Evolutionary conservation across 2,329 filamentous ascomycete species (phyloP).

Genomic region (Lecanicillium sp.): DNA sequence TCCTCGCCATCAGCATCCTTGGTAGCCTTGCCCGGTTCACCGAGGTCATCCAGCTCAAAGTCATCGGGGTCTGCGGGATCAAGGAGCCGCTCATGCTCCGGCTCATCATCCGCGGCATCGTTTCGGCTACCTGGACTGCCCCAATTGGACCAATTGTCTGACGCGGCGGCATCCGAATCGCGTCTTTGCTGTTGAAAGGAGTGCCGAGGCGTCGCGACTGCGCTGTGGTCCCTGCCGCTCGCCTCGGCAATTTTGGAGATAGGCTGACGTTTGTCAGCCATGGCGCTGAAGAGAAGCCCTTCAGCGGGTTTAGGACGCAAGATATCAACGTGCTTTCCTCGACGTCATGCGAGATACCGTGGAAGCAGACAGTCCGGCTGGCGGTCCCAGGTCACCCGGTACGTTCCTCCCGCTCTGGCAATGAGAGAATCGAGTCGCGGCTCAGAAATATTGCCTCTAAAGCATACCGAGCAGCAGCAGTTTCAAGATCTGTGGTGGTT

Average conservation of each 20-base stretch:
- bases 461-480: no score
- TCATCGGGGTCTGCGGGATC: constrained; percentile 38
- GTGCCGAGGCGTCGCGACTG: constrained; percentile 5
- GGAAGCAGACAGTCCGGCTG: no score
- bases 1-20: constrained; percentile 42
- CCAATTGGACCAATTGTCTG: constrained; percentile 30
- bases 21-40: constrained; percentile 14
- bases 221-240: constrained; percentile 2
- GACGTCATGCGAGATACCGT: no score
- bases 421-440: no score
- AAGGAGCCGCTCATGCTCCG: constrained; percentile 49
- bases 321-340: no score
- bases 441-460: no score
- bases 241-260: neutral
- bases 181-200: constrained; percentile 4
- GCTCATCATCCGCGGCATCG: constrained; percentile 36
- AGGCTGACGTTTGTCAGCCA: neutral
- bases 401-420: no score
- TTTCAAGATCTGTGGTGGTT: no score
- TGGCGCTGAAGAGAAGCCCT: neutral
- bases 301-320: neutral
- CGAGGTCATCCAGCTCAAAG: constrained; percentile 11
- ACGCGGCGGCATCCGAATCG: neutral
- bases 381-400: no score
- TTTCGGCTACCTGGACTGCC: constrained; percentile 30